Evolutionary conservation across 2,329 filamentous ascomycete species (phyloP).

Genomic region (Arthrobotrys entomopaga): DNA sequence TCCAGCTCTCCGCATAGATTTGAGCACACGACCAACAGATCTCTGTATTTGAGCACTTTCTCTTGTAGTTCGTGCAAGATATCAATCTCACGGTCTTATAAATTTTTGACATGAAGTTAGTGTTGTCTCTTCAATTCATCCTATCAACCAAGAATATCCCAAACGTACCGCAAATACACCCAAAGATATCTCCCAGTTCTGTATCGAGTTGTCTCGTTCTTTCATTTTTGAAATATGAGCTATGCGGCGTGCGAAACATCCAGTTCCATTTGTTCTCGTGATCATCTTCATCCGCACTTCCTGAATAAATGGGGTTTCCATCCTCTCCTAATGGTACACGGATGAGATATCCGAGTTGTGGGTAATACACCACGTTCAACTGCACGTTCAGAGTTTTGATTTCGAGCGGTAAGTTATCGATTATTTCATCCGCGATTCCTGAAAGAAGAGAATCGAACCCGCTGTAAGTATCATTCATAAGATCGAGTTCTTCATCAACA

Average conservation of each 20-base stretch:
- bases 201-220: slow-evolving; percentile 83
- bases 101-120: slow-evolving; percentile 27
- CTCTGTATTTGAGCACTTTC: slow-evolving; percentile 75
- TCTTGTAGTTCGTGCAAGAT: slow-evolving; percentile 82
- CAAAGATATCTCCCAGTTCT: slow-evolving; percentile 84
- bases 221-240: slow-evolving; percentile 85
- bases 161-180: slow-evolving; percentile 82
- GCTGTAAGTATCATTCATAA: slow-evolving; percentile 79
- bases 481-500: slow-evolving; percentile 78
- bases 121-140: background rate
- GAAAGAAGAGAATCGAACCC: slow-evolving; percentile 79
- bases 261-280: slow-evolving; percentile 76
- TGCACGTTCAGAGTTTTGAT: slow-evolving; percentile 65
- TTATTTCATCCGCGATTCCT: slow-evolving; percentile 73
- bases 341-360: slow-evolving; percentile 89
- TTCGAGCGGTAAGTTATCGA: slow-evolving; percentile 69
- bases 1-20: slow-evolving; percentile 88
- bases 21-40: slow-evolving; percentile 74
- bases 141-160: slow-evolving; percentile 55
- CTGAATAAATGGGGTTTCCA: slow-evolving; percentile 34
- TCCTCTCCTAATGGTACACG: slow-evolving; percentile 67
- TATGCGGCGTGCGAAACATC: slow-evolving; percentile 76
- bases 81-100: slow-evolving; percentile 91
- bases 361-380: slow-evolving; percentile 86
- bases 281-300: slow-evolving; percentile 72